Evolutionary conservation across 73 alveolate species (phyloP).

Genomic region (Uronychia setigera): DNA sequence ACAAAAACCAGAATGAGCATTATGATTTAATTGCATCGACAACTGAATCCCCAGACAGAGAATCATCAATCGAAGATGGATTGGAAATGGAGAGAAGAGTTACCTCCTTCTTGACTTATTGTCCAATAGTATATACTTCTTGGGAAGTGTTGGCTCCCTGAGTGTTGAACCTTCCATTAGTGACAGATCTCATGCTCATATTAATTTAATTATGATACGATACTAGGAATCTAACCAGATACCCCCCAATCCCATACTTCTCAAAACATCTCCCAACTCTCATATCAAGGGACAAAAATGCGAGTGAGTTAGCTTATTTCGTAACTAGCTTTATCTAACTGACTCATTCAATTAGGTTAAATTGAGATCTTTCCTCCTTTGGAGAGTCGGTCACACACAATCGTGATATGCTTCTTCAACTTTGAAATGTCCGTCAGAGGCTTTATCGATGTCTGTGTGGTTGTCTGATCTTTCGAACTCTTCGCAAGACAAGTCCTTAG

Average conservation of each 20-base stretch:
- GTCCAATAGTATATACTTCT: background rate
- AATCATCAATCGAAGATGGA: background rate
- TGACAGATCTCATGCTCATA: background rate
- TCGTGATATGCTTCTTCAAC: slow-evolving; percentile 68
- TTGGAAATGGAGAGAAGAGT: background rate
- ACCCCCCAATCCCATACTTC: background rate
- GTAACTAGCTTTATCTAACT: background rate
- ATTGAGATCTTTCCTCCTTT: slow-evolving; percentile 58
- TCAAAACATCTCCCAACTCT: background rate
- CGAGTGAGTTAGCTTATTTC: background rate
- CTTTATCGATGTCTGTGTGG: slow-evolving; percentile 31
- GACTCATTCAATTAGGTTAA: background rate
- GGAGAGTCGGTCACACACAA: slow-evolving; percentile 70
- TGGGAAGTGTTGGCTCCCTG: background rate
- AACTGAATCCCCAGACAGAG: too few relatives aligned
- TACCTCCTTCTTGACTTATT: background rate
- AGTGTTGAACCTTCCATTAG: slow-evolving; percentile 1
- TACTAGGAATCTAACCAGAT: background rate
- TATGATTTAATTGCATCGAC: too few relatives aligned
- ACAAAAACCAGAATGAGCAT: too few relatives aligned
- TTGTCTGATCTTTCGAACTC: slow-evolving; percentile 33
- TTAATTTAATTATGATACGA: too few relatives aligned
- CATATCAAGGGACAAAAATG: background rate
- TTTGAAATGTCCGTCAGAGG: slow-evolving; percentile 46
- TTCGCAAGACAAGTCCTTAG: slow-evolving; percentile 66